Conservation (phyloP, 225 moss, liverwort and hornwort species). For the Sphagnum tenellum region DNA sequence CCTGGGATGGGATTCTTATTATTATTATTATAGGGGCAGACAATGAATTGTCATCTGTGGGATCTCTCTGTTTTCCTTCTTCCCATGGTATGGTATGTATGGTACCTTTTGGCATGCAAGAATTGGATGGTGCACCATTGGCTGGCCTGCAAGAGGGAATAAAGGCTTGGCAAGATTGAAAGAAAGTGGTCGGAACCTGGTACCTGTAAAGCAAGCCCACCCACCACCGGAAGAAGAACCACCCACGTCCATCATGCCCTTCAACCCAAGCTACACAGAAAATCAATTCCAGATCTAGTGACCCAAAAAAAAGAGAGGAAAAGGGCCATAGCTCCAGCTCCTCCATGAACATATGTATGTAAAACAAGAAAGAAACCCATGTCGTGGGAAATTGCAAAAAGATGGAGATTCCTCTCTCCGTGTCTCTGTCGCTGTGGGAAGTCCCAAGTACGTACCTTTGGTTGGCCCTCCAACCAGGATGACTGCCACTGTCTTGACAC, state of each 20-base stretch:
- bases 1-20: too few relatives aligned
- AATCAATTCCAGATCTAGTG: not conserved
- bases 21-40: too few relatives aligned
- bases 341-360: too few relatives aligned
- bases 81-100: not conserved
- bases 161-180: slow-evolving; percentile 96
- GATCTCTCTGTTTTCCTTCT: too few relatives aligned
- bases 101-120: slow-evolving; percentile 93
- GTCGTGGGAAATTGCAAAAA: not conserved
- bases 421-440: too few relatives aligned
- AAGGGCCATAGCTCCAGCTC: too few relatives aligned
- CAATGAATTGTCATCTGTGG: too few relatives aligned
- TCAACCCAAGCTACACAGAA: slow-evolving; percentile 4
- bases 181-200: slow-evolving; percentile 93
- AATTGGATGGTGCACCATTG: slow-evolving; percentile 97
- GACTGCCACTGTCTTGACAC: slow-evolving; percentile 65
- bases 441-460: slow-evolving; percentile 55
- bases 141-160: slow-evolving; percentile 92
- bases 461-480: slow-evolving; percentile 97
- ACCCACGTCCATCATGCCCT: slow-evolving; percentile 9
- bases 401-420: not conserved
- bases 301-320: too few relatives aligned
- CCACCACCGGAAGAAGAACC: slow-evolving; percentile 12
- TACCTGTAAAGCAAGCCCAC: slow-evolving; percentile 36
- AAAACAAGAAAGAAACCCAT: not conserved